Evolutionary conservation across 2,329 filamentous ascomycete species (phyloP).

Genomic region (Ascochyta koolunga): DNA sequence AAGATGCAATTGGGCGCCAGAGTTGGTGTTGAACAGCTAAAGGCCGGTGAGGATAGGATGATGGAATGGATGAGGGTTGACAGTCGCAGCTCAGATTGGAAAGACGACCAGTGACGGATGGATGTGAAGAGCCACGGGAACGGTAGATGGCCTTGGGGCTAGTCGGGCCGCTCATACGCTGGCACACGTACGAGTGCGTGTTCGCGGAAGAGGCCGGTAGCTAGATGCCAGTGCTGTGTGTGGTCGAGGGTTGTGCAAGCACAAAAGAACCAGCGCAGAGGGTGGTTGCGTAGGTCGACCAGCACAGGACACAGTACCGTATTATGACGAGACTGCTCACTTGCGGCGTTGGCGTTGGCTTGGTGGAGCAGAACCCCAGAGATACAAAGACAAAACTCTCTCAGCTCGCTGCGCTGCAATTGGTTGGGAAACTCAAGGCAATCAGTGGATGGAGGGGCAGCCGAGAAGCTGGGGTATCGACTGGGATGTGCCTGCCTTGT

Average conservation of each 20-base stretch:
- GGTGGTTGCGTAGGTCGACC: slow-evolving; percentile 3
- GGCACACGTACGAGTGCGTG: slow-evolving; percentile 18
- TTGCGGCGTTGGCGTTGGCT: slow-evolving; percentile 23
- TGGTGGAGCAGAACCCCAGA: slow-evolving; percentile 29
- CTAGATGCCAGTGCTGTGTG: slow-evolving; percentile 15
- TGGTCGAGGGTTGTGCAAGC: slow-evolving; percentile 11
- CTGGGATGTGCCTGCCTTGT: slow-evolving; percentile 8
- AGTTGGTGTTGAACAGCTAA: slow-evolving; percentile 3
- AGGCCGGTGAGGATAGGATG: slow-evolving; percentile 6
- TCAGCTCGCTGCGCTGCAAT: slow-evolving; percentile 26
- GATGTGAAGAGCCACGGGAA: slow-evolving; percentile 17
- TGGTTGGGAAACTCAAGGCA: slow-evolving; percentile 21
- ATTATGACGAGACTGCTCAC: slow-evolving; percentile 16
- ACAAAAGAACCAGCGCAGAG: slow-evolving; percentile 12
- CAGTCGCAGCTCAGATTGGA: slow-evolving; percentile 11
- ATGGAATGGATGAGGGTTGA: slow-evolving; percentile 10
- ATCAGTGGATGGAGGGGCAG: slow-evolving; percentile 20
- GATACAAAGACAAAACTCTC: slow-evolving; percentile 20
- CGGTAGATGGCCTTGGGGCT: slow-evolving; percentile 12
- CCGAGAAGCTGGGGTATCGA: slow-evolving; percentile 20
- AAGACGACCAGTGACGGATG: slow-evolving; percentile 1
- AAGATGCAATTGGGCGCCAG: slow-evolving; percentile 22
- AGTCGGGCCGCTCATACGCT: slow-evolving; percentile 20
- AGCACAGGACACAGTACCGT: slow-evolving; percentile 8
- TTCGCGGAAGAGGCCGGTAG: slow-evolving; percentile 24